Evolutionary conservation across 257 asterid species (phyloP).

Genomic region (Fraxinus quadrangulata): DNA sequence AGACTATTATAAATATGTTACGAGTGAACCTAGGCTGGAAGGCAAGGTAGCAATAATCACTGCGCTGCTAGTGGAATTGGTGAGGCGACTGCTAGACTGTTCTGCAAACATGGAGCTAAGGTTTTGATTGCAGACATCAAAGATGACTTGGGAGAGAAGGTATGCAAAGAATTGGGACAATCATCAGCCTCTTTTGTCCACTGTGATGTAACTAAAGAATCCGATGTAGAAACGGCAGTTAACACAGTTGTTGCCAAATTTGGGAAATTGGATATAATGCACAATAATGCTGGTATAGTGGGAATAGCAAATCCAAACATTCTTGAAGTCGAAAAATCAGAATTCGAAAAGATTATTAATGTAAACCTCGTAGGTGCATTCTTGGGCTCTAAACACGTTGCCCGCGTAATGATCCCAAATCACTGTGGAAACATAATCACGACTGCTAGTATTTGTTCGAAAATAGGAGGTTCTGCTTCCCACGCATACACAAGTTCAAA

Average conservation of each 20-base stretch:
- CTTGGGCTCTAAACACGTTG: slow-evolving; percentile 48
- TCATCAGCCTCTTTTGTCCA: slow-evolving; percentile 22
- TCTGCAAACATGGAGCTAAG: slow-evolving; percentile 17
- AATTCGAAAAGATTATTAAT: slow-evolving; percentile 27
- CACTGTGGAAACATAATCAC: slow-evolving; percentile 36
- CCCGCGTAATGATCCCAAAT: slow-evolving; percentile 41
- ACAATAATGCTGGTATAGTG: slow-evolving; percentile 34
- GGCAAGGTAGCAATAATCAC: slow-evolving; percentile 23
- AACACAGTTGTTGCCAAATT: slow-evolving; percentile 10
- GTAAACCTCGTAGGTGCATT: slow-evolving; percentile 38
- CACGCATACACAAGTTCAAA: slow-evolving; percentile 41
- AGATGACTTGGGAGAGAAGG: slow-evolving; percentile 6
- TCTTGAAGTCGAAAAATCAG: slow-evolving; percentile 9
- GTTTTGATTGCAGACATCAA: slow-evolving; percentile 16
- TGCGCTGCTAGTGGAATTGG: slow-evolving; percentile 21
- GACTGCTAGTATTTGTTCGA: slow-evolving; percentile 26
- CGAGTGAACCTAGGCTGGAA: slow-evolving; percentile 4
- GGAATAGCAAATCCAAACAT: slow-evolving; percentile 24
- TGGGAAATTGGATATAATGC: slow-evolving; percentile 45
- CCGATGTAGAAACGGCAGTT: slow-evolving; percentile 18
- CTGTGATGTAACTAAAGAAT: slow-evolving; percentile 27
- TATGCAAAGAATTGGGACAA: slow-evolving; percentile 15
- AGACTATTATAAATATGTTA: no score
- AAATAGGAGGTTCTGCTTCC: slow-evolving; percentile 25
- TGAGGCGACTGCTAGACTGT: slow-evolving; percentile 3